A percentile compares a stretch with the other conserved stretches of the same genome.
These are phyloP conservation scores for Ploettnerulaceae sp. DNA, from an alignment of 2,329 filamentous ascomycete genomes.

Conservation along the genomic window DNA sequence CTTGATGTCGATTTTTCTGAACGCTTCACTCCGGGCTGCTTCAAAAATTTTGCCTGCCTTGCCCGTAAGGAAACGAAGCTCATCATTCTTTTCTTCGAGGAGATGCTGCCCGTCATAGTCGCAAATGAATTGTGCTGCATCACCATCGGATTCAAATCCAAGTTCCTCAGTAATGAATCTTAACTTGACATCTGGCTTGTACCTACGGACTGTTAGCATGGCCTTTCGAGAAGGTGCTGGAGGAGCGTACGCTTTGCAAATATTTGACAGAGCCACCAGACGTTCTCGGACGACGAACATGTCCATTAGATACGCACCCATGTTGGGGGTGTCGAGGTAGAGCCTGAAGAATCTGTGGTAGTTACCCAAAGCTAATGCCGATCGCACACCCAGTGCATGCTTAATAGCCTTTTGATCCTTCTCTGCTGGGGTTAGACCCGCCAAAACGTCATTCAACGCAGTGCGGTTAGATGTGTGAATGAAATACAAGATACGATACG, in stretches of 20 bases:
- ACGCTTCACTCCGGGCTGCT: slow-evolving; percentile 64
- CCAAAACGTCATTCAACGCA: slow-evolving; percentile 95
- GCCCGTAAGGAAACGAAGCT: slow-evolving; percentile 67
- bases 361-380: slow-evolving; percentile 86
- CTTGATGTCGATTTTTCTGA: slow-evolving; percentile 91
- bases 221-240: not conserved
- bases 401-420: slow-evolving; percentile 80
- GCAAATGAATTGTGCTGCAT: slow-evolving; percentile 86
- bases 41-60: slow-evolving; percentile 75
- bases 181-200: slow-evolving; percentile 84
- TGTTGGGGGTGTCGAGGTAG: slow-evolving; percentile 89
- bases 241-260: slow-evolving; percentile 83
- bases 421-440: slow-evolving; percentile 98
- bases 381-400: slow-evolving; percentile 87
- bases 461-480: slow-evolving; percentile 98
- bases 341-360: slow-evolving; percentile 98
- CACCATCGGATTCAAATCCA: slow-evolving; percentile 87
- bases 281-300: slow-evolving; percentile 97
- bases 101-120: slow-evolving; percentile 71
- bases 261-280: slow-evolving; percentile 80
- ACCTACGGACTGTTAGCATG: slow-evolving; percentile 60
- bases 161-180: slow-evolving; percentile 94
- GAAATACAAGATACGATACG: slow-evolving; percentile 99
- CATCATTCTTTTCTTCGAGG: slow-evolving; percentile 70
- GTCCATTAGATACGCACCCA: slow-evolving; percentile 98